Evolutionary conservation across 2,329 filamentous ascomycete genomes (phyloP).

Genomic region (Trichocomaceae sp.): DNA sequence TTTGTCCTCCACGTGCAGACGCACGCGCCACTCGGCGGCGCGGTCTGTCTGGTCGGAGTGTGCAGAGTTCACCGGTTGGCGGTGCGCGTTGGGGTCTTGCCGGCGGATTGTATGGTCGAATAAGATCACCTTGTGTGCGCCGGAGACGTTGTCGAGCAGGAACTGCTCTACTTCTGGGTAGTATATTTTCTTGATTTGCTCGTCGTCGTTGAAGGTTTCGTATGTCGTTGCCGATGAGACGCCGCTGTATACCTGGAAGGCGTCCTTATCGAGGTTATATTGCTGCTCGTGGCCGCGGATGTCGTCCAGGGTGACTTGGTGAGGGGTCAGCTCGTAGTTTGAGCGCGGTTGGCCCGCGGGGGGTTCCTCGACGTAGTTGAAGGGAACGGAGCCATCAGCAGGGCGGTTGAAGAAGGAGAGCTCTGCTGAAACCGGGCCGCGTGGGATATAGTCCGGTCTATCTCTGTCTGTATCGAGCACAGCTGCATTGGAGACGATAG

Average conservation of each 20-base stretch:
- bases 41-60: slow-evolving; percentile 77
- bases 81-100: slow-evolving; percentile 49
- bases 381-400: slow-evolving; percentile 53
- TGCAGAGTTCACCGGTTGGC: slow-evolving; percentile 63
- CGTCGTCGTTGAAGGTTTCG: slow-evolving; percentile 58
- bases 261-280: slow-evolving; percentile 65
- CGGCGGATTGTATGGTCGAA: slow-evolving; percentile 90
- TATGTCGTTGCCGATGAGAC: slow-evolving; percentile 51
- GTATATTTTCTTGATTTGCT: slow-evolving; percentile 63
- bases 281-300: slow-evolving; percentile 62
- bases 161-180: slow-evolving; percentile 78
- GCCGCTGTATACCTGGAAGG: slow-evolving; percentile 60
- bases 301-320: slow-evolving; percentile 60
- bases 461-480: slow-evolving; percentile 23
- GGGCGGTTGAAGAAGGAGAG: slow-evolving; percentile 62
- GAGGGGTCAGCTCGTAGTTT: slow-evolving; percentile 54
- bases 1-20: slow-evolving; percentile 53
- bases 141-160: slow-evolving; percentile 61
- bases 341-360: slow-evolving; percentile 55
- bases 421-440: slow-evolving; percentile 56
- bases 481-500: slow-evolving; percentile 14
- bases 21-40: slow-evolving; percentile 62
- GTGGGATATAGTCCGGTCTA: slow-evolving; percentile 37
- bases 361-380: slow-evolving; percentile 60
- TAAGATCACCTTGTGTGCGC: slow-evolving; percentile 59